These are phyloP conservation scores for Flaveria trinervia DNA, from an alignment of 129 eudicot species.

Conservation along the genomic window DNA sequence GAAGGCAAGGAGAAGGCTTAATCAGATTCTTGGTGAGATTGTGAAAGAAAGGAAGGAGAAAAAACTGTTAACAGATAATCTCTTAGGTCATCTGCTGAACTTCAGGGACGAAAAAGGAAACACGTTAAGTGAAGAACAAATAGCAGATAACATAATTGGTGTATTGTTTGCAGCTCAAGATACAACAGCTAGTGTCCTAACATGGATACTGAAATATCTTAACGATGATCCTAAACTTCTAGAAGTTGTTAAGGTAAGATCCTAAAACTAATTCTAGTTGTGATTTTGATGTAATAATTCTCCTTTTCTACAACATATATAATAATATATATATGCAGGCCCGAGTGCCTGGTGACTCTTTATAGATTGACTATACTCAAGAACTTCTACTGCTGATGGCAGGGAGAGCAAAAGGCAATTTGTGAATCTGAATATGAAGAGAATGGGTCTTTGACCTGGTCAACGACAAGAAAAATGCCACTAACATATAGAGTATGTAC, in stretches of 20 bases:
- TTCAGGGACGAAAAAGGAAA: constrained; percentile 60
- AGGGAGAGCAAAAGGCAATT: constrained; percentile 74
- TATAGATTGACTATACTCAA: constrained; percentile 15
- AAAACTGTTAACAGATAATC: constrained; percentile 46
- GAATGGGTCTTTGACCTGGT: constrained; percentile 64
- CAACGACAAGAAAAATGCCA: constrained; percentile 72
- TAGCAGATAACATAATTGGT: constrained; percentile 79
- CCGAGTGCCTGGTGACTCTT: not conserved
- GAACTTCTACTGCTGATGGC: constrained; percentile 28
- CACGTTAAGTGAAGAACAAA: constrained; percentile 59
- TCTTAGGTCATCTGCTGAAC: constrained; percentile 62
- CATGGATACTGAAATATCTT: constrained; percentile 87
- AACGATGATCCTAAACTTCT: constrained; percentile 65
- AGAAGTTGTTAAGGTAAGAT: constrained; percentile 61
- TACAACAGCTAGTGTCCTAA: constrained; percentile 85
- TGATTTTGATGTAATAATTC: not conserved
- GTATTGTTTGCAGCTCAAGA: constrained; percentile 93
- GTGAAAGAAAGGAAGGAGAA: constrained; percentile 56
- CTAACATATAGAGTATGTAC: constrained; percentile 61
- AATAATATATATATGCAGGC: constrained; percentile 1
- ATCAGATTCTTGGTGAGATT: constrained; percentile 55
- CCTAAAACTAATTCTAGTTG: constrained; percentile 1
- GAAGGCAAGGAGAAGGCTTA: constrained; percentile 71
- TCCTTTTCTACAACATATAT: constrained; percentile 5
- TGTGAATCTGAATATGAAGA: constrained; percentile 50